Percentiles rank a stretch among this genome's conserved stretches.
Conservation (phyloP, 2,329 filamentous ascomycete species). For the Chaetomium sp. region DNA sequence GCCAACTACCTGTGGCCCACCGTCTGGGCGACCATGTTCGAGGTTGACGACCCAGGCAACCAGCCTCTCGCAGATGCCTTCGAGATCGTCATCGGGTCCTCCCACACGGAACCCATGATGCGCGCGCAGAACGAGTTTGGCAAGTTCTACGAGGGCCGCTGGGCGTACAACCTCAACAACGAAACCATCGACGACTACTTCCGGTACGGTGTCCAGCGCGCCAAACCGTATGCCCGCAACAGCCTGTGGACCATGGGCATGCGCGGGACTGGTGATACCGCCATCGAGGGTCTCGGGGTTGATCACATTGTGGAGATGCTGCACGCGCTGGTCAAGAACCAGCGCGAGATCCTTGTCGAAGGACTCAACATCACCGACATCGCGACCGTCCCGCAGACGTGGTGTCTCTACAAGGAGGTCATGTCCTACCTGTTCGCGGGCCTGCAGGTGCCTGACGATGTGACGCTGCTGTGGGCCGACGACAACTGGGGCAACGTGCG, state of each 20-base stretch:
- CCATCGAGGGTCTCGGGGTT: constrained; percentile 56
- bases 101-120: constrained; percentile 74
- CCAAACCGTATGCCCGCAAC: constrained; percentile 65
- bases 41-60: constrained; percentile 68
- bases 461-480: constrained; percentile 69
- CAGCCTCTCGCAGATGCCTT: constrained; percentile 73
- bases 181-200: constrained; percentile 69
- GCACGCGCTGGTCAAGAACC: constrained; percentile 61
- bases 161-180: constrained; percentile 72
- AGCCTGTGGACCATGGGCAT: constrained; percentile 69
- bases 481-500: constrained; percentile 70
- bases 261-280: constrained; percentile 69
- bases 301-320: constrained; percentile 61
- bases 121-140: constrained; percentile 60
- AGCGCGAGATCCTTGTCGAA: constrained; percentile 59
- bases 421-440: constrained; percentile 69
- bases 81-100: constrained; percentile 71
- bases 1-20: constrained; percentile 76
- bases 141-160: constrained; percentile 59
- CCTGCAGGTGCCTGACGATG: constrained; percentile 63
- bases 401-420: constrained; percentile 76
- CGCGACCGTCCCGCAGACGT: constrained; percentile 64
- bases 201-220: constrained; percentile 64
- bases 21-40: constrained; percentile 69
- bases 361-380: constrained; percentile 56